phyloP scores from a whole-genome alignment of 805 yeast species.

The Ogataea pilisensis region DNA sequence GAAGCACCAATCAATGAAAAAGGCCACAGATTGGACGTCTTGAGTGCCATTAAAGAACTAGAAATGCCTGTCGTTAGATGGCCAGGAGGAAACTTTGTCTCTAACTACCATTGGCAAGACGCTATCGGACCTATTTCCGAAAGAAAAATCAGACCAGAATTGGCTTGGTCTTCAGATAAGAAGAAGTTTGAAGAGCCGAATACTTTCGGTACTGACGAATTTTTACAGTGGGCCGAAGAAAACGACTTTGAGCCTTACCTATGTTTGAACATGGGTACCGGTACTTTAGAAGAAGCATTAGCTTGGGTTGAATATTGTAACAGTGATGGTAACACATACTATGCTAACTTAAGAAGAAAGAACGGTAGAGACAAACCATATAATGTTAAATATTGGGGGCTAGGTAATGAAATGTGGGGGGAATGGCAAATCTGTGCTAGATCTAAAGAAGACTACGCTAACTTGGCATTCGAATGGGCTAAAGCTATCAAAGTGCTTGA shows the following conservation, averaged over 20 bases:
- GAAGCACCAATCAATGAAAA: constrained; percentile 17
- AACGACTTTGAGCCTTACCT: constrained; percentile 31
- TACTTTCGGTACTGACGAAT: constrained; percentile 34
- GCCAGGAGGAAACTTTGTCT: constrained; percentile 36
- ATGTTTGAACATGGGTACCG: constrained; percentile 35
- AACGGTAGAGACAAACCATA: constrained; percentile 34
- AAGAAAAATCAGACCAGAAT: constrained; percentile 32
- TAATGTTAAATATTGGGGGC: constrained; percentile 34
- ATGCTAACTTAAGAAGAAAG: constrained; percentile 31
- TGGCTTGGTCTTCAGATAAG: constrained; percentile 29
- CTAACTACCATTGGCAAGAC: constrained; percentile 33
- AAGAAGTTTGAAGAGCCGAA: constrained; percentile 26
- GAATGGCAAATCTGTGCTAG: constrained; percentile 35
- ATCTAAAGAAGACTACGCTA: constrained; percentile 27
- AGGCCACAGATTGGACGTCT: constrained; percentile 30
- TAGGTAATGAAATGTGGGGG: constrained; percentile 36
- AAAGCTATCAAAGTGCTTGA: constrained; percentile 32
- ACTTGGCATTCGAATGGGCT: constrained; percentile 32
- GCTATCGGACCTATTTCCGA: constrained; percentile 31
- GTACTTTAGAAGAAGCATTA: constrained; percentile 33
- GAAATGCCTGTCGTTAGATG: constrained; percentile 33
- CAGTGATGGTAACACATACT: constrained; percentile 29
- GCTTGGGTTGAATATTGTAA: constrained; percentile 35
- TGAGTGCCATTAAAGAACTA: constrained; percentile 28
- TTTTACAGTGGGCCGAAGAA: constrained; percentile 31